A percentile compares a stretch with the other conserved stretches of the same genome.
Conservation (phyloP, 2,329 filamentous ascomycete species). For the Aspergillus novofumigatus region DNA sequence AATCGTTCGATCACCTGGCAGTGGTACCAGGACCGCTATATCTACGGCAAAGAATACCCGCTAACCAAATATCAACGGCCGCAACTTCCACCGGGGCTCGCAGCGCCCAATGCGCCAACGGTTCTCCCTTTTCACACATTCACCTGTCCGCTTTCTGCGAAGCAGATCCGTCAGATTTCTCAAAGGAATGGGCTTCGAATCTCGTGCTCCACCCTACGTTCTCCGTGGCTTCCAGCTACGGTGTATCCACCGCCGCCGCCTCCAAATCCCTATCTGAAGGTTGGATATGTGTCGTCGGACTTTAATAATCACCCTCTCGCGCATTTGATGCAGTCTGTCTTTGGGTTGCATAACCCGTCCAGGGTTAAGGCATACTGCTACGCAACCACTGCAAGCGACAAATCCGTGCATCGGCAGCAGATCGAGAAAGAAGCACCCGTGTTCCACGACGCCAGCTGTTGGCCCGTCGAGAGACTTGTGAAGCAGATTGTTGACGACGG, state of each 20-base stretch:
- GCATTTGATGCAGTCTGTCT: conserved; percentile 98
- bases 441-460: conserved; percentile 82
- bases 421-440: conserved; percentile 90
- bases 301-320: conserved; percentile 98
- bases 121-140: conserved; percentile 98
- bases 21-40: conserved; percentile 82
- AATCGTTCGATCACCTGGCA: conserved; percentile 73
- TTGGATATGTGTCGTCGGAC: conserved; percentile 95
- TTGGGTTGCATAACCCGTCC: conserved; percentile 74
- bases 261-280: conserved; percentile 75
- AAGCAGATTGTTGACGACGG: conserved; percentile 80
- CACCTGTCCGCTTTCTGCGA: conserved; percentile 86
- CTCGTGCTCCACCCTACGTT: conserved; percentile 79
- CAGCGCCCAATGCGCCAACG: conserved; percentile 83
- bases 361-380: conserved; percentile 88
- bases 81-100: conserved; percentile 66
- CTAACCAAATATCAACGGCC: conserved; percentile 64
- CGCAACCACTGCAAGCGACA: conserved; percentile 87
- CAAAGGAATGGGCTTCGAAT: conserved; percentile 92
- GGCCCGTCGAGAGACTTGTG: conserved; percentile 79
- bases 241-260: conserved; percentile 84
- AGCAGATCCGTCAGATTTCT: conserved; percentile 88
- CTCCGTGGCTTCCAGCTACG: conserved; percentile 76
- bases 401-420: conserved; percentile 81
- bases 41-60: conserved; percentile 56